These are phyloP conservation scores for Clavispora vitiphila DNA, from an alignment of 805 yeast species.

Conservation along the genomic window DNA sequence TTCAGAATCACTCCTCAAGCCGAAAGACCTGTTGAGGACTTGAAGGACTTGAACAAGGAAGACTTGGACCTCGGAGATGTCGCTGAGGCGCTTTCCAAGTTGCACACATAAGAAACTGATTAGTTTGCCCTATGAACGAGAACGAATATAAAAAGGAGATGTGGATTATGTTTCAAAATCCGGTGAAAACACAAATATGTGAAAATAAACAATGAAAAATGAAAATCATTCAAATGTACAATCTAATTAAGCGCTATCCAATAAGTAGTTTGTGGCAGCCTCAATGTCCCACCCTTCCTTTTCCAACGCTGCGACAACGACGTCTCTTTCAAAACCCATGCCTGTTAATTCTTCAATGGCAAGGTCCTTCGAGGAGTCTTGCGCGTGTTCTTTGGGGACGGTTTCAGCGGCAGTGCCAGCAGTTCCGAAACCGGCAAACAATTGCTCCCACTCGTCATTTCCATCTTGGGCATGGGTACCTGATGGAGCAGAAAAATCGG, in stretches of 20 bases:
- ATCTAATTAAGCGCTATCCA: conserved; percentile 56
- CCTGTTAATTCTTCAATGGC: conserved; percentile 77
- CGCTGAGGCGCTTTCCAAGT: conserved; percentile 9
- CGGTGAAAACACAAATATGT: too few species aligned
- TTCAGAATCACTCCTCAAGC: conserved; percentile 70
- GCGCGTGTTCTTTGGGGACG: conserved; percentile 4
- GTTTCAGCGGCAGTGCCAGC: conserved; percentile 13
- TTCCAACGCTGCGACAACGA: conserved; percentile 64
- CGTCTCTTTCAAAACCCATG: conserved; percentile 78
- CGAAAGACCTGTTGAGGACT: conserved; percentile 57
- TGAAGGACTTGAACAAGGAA: conserved; percentile 31
- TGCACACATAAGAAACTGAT: neutral
- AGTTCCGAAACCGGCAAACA: conserved; percentile 84
- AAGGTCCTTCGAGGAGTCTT: conserved; percentile 37
- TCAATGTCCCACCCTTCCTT: conserved; percentile 70
- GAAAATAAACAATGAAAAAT: too few species aligned
- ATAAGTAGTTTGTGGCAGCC: conserved; percentile 79
- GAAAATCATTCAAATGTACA: too few species aligned
- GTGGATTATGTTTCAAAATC: too few species aligned
- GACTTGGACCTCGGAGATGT: conserved; percentile 15
- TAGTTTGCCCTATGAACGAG: too few species aligned
- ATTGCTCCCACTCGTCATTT: conserved; percentile 89
- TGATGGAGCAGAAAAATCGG: conserved; percentile 7
- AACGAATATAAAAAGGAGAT: too few species aligned
- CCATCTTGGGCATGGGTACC: conserved; percentile 17